phyloP scores from a whole-genome alignment of 768 basidiomycete genomes.

The Mrakia hoshinonis region DNA sequence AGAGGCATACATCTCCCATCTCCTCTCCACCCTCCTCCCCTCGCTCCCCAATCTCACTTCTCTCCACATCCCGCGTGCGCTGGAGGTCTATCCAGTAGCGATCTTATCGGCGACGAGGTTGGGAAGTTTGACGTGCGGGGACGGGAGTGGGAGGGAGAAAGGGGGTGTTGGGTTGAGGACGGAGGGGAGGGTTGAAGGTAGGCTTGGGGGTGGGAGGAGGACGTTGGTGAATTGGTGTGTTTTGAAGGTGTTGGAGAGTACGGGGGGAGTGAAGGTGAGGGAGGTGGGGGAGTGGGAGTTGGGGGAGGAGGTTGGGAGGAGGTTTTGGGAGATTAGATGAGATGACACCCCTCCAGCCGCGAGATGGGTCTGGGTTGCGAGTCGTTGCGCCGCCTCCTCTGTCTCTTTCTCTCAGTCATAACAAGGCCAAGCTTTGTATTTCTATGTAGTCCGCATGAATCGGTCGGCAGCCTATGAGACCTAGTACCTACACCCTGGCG shows the following conservation, averaged over 20 bases:
- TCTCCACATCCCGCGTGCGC: neutral
- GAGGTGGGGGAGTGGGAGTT: neutral
- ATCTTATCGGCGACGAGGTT: neutral
- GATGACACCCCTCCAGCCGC: too few species aligned
- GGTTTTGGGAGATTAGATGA: neutral
- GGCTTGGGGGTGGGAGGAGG: neutral
- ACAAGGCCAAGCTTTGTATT: too few species aligned
- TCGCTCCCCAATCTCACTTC: neutral
- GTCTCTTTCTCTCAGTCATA: too few species aligned
- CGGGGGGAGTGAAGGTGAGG: conserved; percentile 1
- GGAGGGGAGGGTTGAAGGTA: neutral
- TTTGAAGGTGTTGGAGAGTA: neutral
- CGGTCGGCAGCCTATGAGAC: too few species aligned
- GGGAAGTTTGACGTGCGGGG: neutral
- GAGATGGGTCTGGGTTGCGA: too few species aligned
- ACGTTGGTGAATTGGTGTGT: neutral
- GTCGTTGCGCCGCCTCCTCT: too few species aligned
- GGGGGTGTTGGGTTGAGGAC: neutral
- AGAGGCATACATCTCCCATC: neutral
- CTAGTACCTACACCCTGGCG: neutral
- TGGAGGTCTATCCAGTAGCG: neutral
- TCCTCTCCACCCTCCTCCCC: neutral
- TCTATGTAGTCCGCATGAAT: too few species aligned
- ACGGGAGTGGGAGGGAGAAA: neutral
- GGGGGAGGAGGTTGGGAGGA: neutral